A percentile compares a stretch with the other conserved stretches of the same genome.
Conservation (phyloP, 192 early-diverging fungal species). For the Podila horticola region DNA sequence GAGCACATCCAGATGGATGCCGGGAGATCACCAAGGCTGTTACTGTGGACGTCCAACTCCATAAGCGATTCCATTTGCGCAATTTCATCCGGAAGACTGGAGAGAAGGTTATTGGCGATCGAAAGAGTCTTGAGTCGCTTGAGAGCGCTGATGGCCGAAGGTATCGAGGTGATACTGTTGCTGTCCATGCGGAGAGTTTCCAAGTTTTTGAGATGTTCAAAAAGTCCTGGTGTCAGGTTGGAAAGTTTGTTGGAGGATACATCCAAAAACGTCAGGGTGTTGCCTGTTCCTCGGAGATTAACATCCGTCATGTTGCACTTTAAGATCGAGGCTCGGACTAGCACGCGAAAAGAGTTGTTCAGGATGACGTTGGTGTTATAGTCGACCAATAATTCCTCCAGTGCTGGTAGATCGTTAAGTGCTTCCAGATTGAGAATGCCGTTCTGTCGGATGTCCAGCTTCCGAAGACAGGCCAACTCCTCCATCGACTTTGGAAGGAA, state of each 20-base stretch:
- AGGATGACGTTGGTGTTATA: slow-evolving; percentile 76
- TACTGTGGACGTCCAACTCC: slow-evolving; percentile 78
- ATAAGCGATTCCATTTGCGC: slow-evolving; percentile 68
- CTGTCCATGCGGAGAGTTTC: slow-evolving; percentile 71
- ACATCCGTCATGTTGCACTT: slow-evolving; percentile 80
- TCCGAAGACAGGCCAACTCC: slow-evolving; percentile 66
- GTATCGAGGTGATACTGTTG: slow-evolving; percentile 79
- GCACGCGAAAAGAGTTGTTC: slow-evolving; percentile 67
- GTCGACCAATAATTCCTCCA: slow-evolving; percentile 75
- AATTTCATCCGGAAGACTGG: slow-evolving; percentile 76
- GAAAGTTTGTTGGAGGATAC: slow-evolving; percentile 78
- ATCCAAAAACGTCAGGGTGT: slow-evolving; percentile 58
- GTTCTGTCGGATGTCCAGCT: slow-evolving; percentile 88
- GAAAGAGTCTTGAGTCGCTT: slow-evolving; percentile 64
- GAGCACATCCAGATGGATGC: slow-evolving; percentile 84
- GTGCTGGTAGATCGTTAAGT: slow-evolving; percentile 62
- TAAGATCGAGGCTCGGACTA: slow-evolving; percentile 66
- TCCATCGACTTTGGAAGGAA: slow-evolving; percentile 71
- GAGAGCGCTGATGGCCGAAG: slow-evolving; percentile 68
- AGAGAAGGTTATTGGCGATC: slow-evolving; percentile 76
- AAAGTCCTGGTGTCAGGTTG: slow-evolving; percentile 67
- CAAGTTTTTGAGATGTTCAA: slow-evolving; percentile 65
- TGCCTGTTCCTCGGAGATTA: slow-evolving; percentile 57
- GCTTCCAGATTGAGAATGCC: slow-evolving; percentile 75
- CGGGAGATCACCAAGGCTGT: slow-evolving; percentile 77